Evolutionary conservation across 2,329 filamentous ascomycete genomes (phyloP).

Genomic region (Huntiella decipiens): DNA sequence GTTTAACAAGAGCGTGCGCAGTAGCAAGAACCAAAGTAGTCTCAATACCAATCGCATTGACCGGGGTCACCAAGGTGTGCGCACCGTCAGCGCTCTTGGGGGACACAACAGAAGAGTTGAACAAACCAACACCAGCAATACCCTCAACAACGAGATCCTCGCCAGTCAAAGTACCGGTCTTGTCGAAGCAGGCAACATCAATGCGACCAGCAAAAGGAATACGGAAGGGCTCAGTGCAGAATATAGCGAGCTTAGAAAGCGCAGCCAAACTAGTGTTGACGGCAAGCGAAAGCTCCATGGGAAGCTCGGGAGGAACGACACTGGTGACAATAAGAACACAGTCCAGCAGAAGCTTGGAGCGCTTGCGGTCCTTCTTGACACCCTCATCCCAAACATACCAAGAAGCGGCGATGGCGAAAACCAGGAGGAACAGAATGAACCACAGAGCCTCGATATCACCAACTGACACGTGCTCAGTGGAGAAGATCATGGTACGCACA

Average conservation of each 20-base stretch:
- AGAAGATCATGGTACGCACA: constrained; percentile 98
- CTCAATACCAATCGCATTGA: constrained; percentile 52
- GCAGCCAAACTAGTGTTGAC: constrained; percentile 95
- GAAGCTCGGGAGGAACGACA: constrained; percentile 92
- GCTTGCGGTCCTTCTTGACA: constrained; percentile 77
- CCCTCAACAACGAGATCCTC: constrained; percentile 95
- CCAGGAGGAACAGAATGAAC: constrained; percentile 89
- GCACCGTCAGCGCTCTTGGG: constrained; percentile 59
- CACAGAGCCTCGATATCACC: constrained; percentile 93
- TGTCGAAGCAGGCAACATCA: constrained; percentile 95
- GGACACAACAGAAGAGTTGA: constrained; percentile 38
- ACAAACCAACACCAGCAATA: constrained; percentile 72
- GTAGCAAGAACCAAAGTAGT: constrained; percentile 88
- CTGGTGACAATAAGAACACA: constrained; percentile 95
- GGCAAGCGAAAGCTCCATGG: constrained; percentile 92
- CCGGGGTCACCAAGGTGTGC: constrained; percentile 57
- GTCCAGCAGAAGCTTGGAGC: constrained; percentile 90
- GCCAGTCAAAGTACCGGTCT: constrained; percentile 90
- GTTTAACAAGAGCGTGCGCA: constrained; percentile 83
- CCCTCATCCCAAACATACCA: constrained; percentile 99
- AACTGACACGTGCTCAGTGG: constrained; percentile 94
- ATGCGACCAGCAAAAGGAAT: constrained; percentile 93
- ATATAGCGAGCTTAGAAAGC: constrained; percentile 87
- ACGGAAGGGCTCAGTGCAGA: constrained; percentile 96
- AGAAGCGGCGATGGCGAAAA: constrained; percentile 91